Evolutionary conservation across 805 yeast species (phyloP).

Genomic region (Zygotorulaspora sp.): DNA sequence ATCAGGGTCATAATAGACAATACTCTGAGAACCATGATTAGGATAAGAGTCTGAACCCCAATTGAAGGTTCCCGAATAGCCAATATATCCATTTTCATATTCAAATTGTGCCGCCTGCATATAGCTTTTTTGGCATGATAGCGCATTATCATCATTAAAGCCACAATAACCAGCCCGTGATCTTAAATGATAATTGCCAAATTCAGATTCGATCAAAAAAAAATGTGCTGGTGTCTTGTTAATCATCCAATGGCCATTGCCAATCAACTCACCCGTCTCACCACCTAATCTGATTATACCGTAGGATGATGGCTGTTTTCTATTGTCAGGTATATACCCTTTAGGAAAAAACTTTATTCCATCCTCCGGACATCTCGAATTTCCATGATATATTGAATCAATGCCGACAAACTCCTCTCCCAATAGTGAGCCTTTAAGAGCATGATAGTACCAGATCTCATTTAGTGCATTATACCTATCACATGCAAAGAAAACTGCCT

Average conservation of each 20-base stretch:
- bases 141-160: constrained; percentile 32
- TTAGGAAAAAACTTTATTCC: constrained; percentile 77
- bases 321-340: constrained; percentile 35
- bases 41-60: constrained; percentile 58
- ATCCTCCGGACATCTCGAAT: constrained; percentile 59
- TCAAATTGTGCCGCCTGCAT: constrained; percentile 53
- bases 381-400: constrained; percentile 44
- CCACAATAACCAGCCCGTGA: constrained; percentile 77
- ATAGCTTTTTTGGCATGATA: constrained; percentile 34
- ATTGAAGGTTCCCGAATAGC: constrained; percentile 55
- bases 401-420: constrained; percentile 61
- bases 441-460: constrained; percentile 73
- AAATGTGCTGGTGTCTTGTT: constrained; percentile 83
- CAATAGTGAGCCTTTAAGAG: constrained; percentile 65
- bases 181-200: constrained; percentile 68
- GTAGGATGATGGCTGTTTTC: constrained; percentile 23
- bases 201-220: constrained; percentile 50
- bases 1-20: constrained; percentile 39
- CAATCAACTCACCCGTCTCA: constrained; percentile 55
- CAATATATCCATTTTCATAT: constrained; percentile 43
- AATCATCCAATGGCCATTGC: constrained; percentile 79
- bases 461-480: constrained; percentile 44
- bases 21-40: constrained; percentile 43
- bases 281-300: constrained; percentile 35
- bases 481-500: constrained; percentile 58